Conservation (phyloP, 208 protist species). For the Leptomonas pyrrhocoris region DNA sequence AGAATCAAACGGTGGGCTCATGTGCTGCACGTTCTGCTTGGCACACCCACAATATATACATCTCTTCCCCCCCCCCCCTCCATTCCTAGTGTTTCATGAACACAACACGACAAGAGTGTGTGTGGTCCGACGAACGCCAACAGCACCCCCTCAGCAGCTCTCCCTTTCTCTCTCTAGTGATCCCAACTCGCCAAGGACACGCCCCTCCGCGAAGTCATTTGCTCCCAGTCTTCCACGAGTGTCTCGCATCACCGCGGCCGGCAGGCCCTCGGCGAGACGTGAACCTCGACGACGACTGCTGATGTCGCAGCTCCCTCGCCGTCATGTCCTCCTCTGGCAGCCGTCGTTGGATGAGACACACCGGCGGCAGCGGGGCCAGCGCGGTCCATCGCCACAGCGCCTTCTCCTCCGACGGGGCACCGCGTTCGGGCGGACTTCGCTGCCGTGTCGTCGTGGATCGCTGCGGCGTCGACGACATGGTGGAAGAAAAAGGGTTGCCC, state of each 20-base stretch:
- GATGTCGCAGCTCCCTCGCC: constrained; percentile 17
- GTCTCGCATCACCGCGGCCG: not conserved
- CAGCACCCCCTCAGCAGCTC: too few species aligned
- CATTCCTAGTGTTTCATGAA: too few species aligned
- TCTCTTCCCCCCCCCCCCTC: too few species aligned
- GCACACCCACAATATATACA: too few species aligned
- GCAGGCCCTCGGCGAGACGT: not conserved
- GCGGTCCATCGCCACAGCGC: constrained; percentile 39
- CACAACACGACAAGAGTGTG: too few species aligned
- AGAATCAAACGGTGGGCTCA: too few species aligned
- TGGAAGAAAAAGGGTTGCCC: not conserved
- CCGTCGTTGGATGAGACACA: constrained; percentile 68
- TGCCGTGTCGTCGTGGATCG: not conserved
- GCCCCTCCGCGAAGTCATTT: constrained; percentile 3
- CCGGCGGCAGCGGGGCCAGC: constrained; percentile 48
- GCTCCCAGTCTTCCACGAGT: not conserved
- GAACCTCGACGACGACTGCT: not conserved
- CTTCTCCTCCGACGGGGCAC: not conserved
- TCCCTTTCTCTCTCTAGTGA: too few species aligned
- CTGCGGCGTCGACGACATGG: not conserved
- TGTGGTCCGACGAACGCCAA: too few species aligned
- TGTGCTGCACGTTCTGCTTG: not conserved
- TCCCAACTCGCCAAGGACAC: too few species aligned
- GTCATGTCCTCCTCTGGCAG: constrained; percentile 30
- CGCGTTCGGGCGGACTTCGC: not conserved